phyloP scores from a whole-genome alignment of 176 grass and related monocot genomes.

The Oryza glaberrima region DNA sequence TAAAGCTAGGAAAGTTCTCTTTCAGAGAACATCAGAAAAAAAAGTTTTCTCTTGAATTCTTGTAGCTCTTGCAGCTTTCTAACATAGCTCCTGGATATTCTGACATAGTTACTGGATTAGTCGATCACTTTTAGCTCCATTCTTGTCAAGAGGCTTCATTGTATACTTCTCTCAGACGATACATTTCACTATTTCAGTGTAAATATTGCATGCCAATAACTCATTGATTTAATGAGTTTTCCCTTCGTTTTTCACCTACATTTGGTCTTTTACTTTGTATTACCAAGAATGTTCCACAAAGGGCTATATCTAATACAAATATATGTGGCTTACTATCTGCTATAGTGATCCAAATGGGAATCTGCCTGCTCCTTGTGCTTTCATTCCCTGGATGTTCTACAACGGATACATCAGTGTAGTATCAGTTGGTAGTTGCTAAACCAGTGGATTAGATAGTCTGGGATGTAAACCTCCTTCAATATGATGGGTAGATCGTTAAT shows the following conservation, averaged over 20 bases:
- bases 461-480: background rate
- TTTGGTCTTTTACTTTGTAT: background rate
- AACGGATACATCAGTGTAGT: background rate
- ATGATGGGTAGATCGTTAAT: background rate
- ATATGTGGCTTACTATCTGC: background rate
- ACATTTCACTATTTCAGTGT: conserved; percentile 4
- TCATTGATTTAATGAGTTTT: background rate
- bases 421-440: background rate
- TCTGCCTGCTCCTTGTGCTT: background rate
- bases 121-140: background rate
- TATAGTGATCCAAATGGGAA: conserved; percentile 7
- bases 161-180: background rate
- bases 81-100: too few species aligned
- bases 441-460: background rate
- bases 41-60: too few species aligned
- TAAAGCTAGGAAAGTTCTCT: background rate
- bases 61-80: too few species aligned
- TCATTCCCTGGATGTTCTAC: background rate
- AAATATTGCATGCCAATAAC: background rate
- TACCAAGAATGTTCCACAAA: background rate
- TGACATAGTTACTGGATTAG: background rate
- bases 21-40: background rate
- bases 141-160: background rate
- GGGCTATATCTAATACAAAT: conserved; percentile 2
- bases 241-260: conserved; percentile 3